phyloP scores from a whole-genome alignment of 2,329 filamentous ascomycete genomes.

The Hymenoscyphus linearis region DNA sequence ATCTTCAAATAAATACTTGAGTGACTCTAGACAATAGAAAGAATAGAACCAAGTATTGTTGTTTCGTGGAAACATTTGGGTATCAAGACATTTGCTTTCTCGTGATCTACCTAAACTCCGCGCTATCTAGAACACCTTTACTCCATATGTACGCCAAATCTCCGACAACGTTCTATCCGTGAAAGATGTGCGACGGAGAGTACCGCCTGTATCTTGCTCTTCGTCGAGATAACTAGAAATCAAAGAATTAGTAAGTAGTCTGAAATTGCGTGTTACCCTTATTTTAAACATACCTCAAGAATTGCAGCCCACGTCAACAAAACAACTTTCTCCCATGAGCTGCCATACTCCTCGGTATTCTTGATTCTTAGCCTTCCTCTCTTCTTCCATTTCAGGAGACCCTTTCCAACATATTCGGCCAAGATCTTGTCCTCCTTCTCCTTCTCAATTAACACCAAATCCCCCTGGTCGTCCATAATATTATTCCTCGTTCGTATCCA shows the following conservation, averaged over 20 bases:
- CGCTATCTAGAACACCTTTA: not conserved
- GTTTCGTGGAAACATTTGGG: not conserved
- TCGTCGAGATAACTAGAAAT: conserved; percentile 18
- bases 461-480: conserved; percentile 23
- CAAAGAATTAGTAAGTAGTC: not conserved
- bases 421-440: conserved; percentile 18
- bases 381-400: conserved; percentile 26
- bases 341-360: conserved; percentile 14
- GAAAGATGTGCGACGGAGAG: conserved; percentile 22
- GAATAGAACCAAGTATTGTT: not conserved
- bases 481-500: conserved; percentile 26
- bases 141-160: not conserved
- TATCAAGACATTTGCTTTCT: not conserved
- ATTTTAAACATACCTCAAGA: conserved; percentile 17
- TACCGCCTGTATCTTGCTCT: conserved; percentile 20
- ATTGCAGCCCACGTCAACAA: conserved; percentile 24
- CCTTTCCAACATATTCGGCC: conserved; percentile 23
- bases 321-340: conserved; percentile 20
- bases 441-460: conserved; percentile 23
- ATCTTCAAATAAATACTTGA: not conserved
- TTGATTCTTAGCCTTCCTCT: conserved; percentile 19
- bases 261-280: not conserved
- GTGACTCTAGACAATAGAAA: not conserved
- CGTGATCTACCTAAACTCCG: not conserved
- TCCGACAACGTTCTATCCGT: not conserved